Conservation (phyloP, 129 eudicot species). For the Flaveria brownii region DNA sequence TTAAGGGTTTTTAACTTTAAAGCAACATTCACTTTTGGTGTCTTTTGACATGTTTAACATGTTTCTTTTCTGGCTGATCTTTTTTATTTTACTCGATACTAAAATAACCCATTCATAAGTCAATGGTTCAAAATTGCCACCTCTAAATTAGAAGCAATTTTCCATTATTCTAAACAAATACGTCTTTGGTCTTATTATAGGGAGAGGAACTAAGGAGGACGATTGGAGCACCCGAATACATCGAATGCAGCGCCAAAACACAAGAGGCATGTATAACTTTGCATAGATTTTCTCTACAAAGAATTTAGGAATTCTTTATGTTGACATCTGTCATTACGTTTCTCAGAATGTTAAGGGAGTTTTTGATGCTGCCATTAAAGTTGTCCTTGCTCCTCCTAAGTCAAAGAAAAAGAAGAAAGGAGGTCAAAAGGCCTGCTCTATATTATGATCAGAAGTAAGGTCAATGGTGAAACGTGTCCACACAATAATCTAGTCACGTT, state of each 20-base stretch:
- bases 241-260: slow-evolving; percentile 93
- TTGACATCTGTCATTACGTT: background rate
- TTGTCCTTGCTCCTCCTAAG: slow-evolving; percentile 88
- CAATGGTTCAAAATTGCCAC: background rate
- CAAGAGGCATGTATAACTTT: slow-evolving; percentile 56
- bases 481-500: background rate
- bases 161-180: slow-evolving; percentile 6
- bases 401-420: slow-evolving; percentile 72
- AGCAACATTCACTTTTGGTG: background rate
- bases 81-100: background rate
- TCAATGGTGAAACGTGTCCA: slow-evolving; percentile 16
- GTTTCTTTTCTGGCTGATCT: background rate
- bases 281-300: slow-evolving; percentile 11
- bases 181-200: slow-evolving; percentile 40
- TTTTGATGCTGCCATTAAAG: slow-evolving; percentile 90
- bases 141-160: background rate
- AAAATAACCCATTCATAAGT: background rate
- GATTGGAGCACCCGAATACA: slow-evolving; percentile 88
- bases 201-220: slow-evolving; percentile 88
- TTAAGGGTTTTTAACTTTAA: background rate
- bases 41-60: background rate
- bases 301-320: background rate
- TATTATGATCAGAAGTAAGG: slow-evolving; percentile 52
- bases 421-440: slow-evolving; percentile 84
- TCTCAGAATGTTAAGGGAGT: slow-evolving; percentile 72